phyloP scores from a whole-genome alignment of 2,329 filamentous ascomycete species.

The Colletotrichum simmondsii region DNA sequence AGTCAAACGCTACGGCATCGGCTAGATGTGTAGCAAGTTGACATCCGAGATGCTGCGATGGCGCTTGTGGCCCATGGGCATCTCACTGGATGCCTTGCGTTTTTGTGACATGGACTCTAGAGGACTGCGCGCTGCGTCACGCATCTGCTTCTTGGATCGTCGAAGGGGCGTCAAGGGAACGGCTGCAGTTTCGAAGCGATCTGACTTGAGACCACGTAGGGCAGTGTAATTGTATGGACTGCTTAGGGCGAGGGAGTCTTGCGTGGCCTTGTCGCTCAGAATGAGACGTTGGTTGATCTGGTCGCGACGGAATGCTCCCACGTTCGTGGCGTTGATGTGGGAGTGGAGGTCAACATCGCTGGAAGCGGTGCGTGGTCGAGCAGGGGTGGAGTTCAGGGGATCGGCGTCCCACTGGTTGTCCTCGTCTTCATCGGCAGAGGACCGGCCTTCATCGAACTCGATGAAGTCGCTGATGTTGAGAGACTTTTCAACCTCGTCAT shows the following conservation, averaged over 20 bases:
- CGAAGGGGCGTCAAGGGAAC: constrained; percentile 76
- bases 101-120: constrained; percentile 61
- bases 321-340: constrained; percentile 72
- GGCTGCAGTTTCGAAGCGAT: constrained; percentile 73
- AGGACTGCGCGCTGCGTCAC: constrained; percentile 60
- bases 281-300: constrained; percentile 72
- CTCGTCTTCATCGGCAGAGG: constrained; percentile 69
- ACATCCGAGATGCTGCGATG: constrained; percentile 70
- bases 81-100: constrained; percentile 63
- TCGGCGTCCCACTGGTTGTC: constrained; percentile 59
- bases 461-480: constrained; percentile 80
- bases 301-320: constrained; percentile 81
- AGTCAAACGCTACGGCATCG: constrained; percentile 18
- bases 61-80: constrained; percentile 60
- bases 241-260: constrained; percentile 72
- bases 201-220: constrained; percentile 72
- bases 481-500: constrained; percentile 72
- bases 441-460: constrained; percentile 69
- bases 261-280: constrained; percentile 68
- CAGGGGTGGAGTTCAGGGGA: constrained; percentile 63
- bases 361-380: constrained; percentile 58
- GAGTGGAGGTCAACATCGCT: constrained; percentile 63
- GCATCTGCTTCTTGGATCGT: constrained; percentile 62
- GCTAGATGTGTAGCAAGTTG: constrained; percentile 57
- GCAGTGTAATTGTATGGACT: constrained; percentile 69